Evolutionary conservation across 352 stramenopile species (phyloP).

Genomic region (Globisporangium cystogenes): DNA sequence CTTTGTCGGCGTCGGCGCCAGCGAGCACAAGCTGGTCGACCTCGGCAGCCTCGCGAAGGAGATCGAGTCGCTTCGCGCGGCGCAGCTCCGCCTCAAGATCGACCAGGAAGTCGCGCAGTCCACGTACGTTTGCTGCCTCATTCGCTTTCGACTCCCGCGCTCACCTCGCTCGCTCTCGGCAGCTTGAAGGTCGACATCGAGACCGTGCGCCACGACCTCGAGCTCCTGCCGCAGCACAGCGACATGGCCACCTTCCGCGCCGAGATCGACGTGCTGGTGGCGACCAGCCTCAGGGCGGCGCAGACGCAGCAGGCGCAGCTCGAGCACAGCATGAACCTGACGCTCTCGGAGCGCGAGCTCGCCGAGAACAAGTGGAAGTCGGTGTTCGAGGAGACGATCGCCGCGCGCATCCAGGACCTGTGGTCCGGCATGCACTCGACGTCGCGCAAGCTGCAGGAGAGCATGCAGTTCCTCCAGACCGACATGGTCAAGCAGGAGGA

Average conservation of each 20-base stretch:
- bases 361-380: conserved; percentile 58
- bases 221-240: conserved; percentile 20
- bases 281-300: conserved; percentile 14
- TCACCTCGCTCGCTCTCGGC: neutral
- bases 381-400: conserved; percentile 38
- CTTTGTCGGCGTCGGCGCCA: neutral
- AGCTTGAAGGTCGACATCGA: conserved; percentile 37
- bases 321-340: conserved; percentile 27
- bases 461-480: conserved; percentile 29
- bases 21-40: conserved; percentile 16
- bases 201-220: conserved; percentile 29
- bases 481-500: conserved; percentile 50
- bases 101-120: conserved; percentile 44
- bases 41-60: conserved; percentile 26
- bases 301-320: conserved; percentile 23
- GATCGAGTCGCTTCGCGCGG: conserved; percentile 45
- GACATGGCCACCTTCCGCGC: conserved; percentile 37
- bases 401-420: conserved; percentile 43
- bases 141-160: neutral
- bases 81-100: conserved; percentile 54
- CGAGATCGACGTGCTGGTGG: conserved; percentile 27
- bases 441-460: conserved; percentile 29
- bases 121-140: conserved; percentile 10
- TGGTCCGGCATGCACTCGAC: conserved; percentile 40
- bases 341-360: conserved; percentile 29